phyloP scores from a whole-genome alignment of 306 rosid genomes.

The Pachyrhizus erosus region DNA sequence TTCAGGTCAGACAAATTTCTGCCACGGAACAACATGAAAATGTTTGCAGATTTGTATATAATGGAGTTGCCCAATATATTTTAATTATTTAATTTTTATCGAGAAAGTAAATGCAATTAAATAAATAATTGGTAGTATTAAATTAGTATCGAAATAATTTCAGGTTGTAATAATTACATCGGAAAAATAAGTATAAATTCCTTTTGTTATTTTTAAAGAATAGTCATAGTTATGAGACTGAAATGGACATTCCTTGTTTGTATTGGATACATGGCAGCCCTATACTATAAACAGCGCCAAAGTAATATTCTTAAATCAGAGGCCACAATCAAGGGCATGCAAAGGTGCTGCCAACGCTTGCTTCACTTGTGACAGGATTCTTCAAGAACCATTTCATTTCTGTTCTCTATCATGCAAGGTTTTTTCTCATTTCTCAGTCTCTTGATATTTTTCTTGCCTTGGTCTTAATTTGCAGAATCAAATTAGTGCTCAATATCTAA shows the following conservation, averaged over 20 bases:
- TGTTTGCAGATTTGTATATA: background rate
- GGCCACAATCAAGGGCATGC: slow-evolving; percentile 86
- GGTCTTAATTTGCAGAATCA: background rate
- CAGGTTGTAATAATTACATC: background rate
- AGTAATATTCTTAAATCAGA: slow-evolving; percentile 90
- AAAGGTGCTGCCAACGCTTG: slow-evolving; percentile 80
- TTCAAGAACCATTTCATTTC: slow-evolving; percentile 89
- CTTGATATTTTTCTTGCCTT: background rate
- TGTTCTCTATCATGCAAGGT: slow-evolving; percentile 99
- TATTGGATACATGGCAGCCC: slow-evolving; percentile 64
- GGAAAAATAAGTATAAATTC: background rate
- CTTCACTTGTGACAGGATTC: slow-evolving; percentile 90
- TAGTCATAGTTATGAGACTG: background rate
- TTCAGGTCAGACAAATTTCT: slow-evolving; percentile 68
- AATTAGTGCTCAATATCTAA: background rate
- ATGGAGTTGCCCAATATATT: background rate
- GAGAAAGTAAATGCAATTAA: background rate
- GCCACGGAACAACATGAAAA: slow-evolving; percentile 17
- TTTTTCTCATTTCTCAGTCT: background rate
- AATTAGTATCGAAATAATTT: background rate
- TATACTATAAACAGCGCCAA: slow-evolving; percentile 93
- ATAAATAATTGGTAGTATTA: background rate
- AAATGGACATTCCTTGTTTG: slow-evolving; percentile 38
- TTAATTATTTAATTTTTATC: background rate
- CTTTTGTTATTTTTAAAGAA: background rate